Evolutionary conservation across 179 eudicot genomes (phyloP), one percentile per base, ranked within the genome.

Genomic region (Pouteria campechiana): DNA sequence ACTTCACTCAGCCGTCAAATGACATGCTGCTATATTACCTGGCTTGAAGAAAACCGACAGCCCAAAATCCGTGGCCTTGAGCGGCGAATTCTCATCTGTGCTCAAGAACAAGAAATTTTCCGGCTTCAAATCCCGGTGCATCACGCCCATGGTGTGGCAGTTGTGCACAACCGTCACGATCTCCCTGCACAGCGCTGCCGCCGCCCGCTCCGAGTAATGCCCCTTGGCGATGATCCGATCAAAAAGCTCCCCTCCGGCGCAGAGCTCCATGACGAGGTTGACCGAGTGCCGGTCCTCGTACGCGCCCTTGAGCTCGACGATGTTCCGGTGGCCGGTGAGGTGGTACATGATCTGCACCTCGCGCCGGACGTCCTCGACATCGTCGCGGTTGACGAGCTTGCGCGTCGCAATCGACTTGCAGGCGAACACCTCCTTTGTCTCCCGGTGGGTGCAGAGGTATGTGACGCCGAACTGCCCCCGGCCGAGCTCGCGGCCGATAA

Each of bases 281-380:
- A 89, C 93, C 15, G 83, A 64, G 41, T 81, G 83, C 0, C 75
- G 67, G 27, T 89, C 97, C 55, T 84, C 97, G 15, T 61, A 89
- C 1, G 88, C 93, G 0, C 82, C 93, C 12, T 78, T 65, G 2
- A 89, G 69, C 51, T 85, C 95, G 3, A 89, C 95, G 2, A 89
- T 65, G 56, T 89, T 84, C 2, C 81, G 61, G 58, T 84, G 76
- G 0, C 97, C 97, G 15, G 97, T 85, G n/a, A 89, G 67, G 32
- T 89, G 95, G 33, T 85, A 93, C 97, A 89, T 89, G 52, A 89
- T 88, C 67, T 88, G 97, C 1, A 87, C 94, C 52, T 87, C 96
- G 0, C 96, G 79, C 17, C 84, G 80, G 21, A 87, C 87, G 22
- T 83, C 96, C 3, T 84, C 96, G 1, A 73, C 36, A 17, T 87